Base-by-base conservation (phyloP, 2,329 filamentous ascomycete genomes). In the Pseudopyricularia javanii region DNA sequence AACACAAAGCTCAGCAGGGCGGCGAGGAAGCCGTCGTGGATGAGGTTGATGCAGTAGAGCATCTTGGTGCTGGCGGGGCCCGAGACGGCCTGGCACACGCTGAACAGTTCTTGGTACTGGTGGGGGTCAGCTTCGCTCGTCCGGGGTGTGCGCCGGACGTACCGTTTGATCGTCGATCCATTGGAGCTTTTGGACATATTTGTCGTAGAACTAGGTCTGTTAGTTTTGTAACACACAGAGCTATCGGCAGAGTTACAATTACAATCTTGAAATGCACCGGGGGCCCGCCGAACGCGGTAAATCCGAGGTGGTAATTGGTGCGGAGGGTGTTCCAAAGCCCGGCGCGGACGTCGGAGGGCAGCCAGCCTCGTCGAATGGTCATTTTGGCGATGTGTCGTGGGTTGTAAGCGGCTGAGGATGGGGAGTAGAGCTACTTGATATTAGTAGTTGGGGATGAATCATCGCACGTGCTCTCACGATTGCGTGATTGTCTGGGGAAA, bases 81-180 rank as follows among this genome's bases (percentile, higher is more conserved):
- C 0, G 80, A 81, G 2, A 88, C 70, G 1, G 80, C 80, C 66
- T 88, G 84, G 17, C 75, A 79, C 47, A 88, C 67, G 26, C 80
- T 82, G 63, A 89, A 88, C 0, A 88, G 73, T 60, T 88, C 85
- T 63, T 86, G 81, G 64, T 83, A 88, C 80, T 85, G 47, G 20
- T 14, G 22, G 40, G 40, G 9, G 40, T 45, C 24, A 17, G 24
- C 12, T 47, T 33, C 40, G 11, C 11, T 22, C 20, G 7, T 3
- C 17, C 35, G 9, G 5, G 11, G 15, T 7, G 32, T 6, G 20
- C 9, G 26, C n/a, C n/a, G n/a, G 30, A 58, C 69, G 57, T 63
- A 83, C 81, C 54, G 81, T 75, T 59, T 85, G 80, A 52, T 88
- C 82, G 63, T 86, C 81, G 26, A 88, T 74, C 85, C 85, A 88